Evolutionary conservation across 352 stramenopile species (phyloP).

Genomic region (Hyaloperonospora brassicae): DNA sequence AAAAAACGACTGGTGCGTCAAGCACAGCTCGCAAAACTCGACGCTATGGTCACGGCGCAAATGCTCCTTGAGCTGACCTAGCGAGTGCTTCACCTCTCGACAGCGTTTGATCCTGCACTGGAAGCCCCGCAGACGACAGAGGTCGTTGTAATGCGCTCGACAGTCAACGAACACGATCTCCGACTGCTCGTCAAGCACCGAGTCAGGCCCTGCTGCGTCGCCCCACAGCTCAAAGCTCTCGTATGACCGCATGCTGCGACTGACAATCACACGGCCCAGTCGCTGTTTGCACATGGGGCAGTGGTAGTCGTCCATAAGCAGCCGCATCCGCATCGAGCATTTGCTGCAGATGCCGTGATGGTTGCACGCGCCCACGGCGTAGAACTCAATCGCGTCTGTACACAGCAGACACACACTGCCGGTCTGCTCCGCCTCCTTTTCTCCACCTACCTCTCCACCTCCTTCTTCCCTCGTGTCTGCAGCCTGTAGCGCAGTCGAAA

Average conservation of each 20-base stretch:
- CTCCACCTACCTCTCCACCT: neutral
- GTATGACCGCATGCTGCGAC: constrained; percentile 29
- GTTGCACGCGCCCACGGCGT: constrained; percentile 70
- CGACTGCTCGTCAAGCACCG: constrained; percentile 57
- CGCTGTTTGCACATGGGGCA: constrained; percentile 78
- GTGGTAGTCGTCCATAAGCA: constrained; percentile 68
- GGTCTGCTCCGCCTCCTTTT: neutral
- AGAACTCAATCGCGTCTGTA: constrained; percentile 57
- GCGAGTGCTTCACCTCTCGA: constrained; percentile 39
- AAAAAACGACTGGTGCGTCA: constrained; percentile 73
- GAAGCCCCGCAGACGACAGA: constrained; percentile 53
- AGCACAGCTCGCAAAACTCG: constrained; percentile 74
- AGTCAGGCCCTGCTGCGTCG: constrained; percentile 52
- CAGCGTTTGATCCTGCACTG: constrained; percentile 60
- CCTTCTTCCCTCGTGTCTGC: too few species aligned
- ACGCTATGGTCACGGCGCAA: constrained; percentile 52
- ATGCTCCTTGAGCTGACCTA: constrained; percentile 62
- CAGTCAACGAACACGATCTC: constrained; percentile 79
- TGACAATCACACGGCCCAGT: constrained; percentile 62
- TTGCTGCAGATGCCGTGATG: constrained; percentile 76
- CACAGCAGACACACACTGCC: constrained; percentile 45
- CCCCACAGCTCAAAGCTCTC: constrained; percentile 76
- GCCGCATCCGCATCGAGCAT: constrained; percentile 73
- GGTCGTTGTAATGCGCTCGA: constrained; percentile 44
- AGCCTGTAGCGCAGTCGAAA: neutral